A percentile compares a stretch with the other conserved stretches of the same genome.
Conservation (phyloP, 306 rosid genomes). For the Lathyrus tuberosus region DNA sequence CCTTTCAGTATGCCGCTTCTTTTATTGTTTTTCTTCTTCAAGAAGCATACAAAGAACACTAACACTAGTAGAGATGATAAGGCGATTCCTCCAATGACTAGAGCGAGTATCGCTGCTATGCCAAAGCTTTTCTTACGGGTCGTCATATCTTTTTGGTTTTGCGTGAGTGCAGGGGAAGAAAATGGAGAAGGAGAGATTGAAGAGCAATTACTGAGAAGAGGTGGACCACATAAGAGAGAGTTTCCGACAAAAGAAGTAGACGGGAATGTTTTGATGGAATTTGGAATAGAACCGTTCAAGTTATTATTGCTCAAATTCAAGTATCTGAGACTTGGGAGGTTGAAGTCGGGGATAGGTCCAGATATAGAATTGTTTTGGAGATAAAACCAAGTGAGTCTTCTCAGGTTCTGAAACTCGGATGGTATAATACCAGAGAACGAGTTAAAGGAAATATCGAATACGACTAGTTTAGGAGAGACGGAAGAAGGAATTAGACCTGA, state of each 20-base stretch:
- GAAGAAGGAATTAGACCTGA: conserved; percentile 64
- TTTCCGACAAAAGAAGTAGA: conserved; percentile 67
- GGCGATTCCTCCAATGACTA: conserved; percentile 57
- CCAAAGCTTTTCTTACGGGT: conserved; percentile 49
- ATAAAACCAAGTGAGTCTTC: conserved; percentile 56
- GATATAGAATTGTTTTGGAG: conserved; percentile 70
- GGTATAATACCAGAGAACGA: conserved; percentile 70
- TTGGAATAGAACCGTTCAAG: conserved; percentile 71
- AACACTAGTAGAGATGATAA: conserved; percentile 49
- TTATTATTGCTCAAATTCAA: conserved; percentile 71
- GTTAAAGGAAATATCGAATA: conserved; percentile 66
- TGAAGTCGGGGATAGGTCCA: conserved; percentile 66
- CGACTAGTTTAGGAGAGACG: conserved; percentile 58
- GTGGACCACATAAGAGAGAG: conserved; percentile 66
- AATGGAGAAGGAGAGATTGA: conserved; percentile 54
- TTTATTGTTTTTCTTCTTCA: conserved; percentile 45
- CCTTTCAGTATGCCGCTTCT: conserved; percentile 55
- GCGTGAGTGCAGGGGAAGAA: conserved; percentile 41
- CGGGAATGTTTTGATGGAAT: conserved; percentile 59
- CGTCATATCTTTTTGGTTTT: conserved; percentile 37
- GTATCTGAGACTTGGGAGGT: conserved; percentile 56
- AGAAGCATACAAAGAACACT: conserved; percentile 46
- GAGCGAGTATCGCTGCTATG: conserved; percentile 52
- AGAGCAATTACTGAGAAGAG: conserved; percentile 63
- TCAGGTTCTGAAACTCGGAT: conserved; percentile 58